Base-by-base conservation (phyloP, 768 basidiomycete species). In the Termitomyces sp. region DNA sequence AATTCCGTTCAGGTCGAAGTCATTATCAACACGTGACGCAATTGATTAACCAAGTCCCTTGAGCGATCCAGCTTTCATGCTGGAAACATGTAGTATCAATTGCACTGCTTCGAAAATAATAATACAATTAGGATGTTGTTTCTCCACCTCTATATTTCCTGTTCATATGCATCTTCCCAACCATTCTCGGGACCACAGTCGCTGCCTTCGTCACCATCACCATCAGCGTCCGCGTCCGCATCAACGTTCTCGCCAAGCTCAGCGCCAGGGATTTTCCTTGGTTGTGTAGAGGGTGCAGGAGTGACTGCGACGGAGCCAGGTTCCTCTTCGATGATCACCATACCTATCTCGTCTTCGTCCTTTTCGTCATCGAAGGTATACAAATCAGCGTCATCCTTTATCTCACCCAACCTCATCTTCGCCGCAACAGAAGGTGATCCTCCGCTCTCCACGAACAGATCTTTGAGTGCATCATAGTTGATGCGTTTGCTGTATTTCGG, bases 401-500 rank as follows among this genome's bases (percentile, higher is more conserved):
- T 80, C 16, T 82, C 81, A 41, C 69, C 68, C 9, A 64, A 15
- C 4, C 72, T 70, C 66, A 76, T 73, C 16, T 58, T 63, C 6
- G 66, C 67, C 15, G 65, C 61, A 41, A 72, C 47, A 13, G 69
- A 72, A 31, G 72, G 65, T 37, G 66, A 57, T 9, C 71, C 69
- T 39, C 70, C 72, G 57, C 67, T 73, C 66, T 84, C 83, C 31
- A 81, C 75, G 69, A 95, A 92, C 12, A 96, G 79, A 57, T 84
- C 83, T 64, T 90, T 88, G 55, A 95, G 82, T 0, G 91, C 93
- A 64, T 91, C 89, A 69, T 96, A 97, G 70, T 97, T 97, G 74
- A 96, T 95, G 54, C 93, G 85, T 68, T 92, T 92, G 73, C 91
- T 93, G 73, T 95, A 94, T 67, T 86, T 89, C 24, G 86, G 81